phyloP scores from a whole-genome alignment of 176 grass and related monocot genomes.

The Melocanna baccifera region DNA sequence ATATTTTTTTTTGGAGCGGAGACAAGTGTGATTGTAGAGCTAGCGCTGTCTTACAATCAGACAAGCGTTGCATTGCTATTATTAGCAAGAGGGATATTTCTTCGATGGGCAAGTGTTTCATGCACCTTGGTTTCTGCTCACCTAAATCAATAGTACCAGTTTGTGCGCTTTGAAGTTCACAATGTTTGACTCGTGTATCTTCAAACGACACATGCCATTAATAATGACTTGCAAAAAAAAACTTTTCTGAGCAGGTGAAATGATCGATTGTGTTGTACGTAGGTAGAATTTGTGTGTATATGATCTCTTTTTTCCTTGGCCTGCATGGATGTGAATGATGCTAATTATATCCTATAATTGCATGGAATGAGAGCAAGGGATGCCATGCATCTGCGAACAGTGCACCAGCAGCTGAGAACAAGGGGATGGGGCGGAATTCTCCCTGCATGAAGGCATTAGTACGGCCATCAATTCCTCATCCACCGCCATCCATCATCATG shows the following conservation, averaged over 20 bases:
- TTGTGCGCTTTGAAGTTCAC: too few species aligned
- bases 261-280: not conserved
- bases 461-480: constrained; percentile 51
- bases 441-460: constrained; percentile 46
- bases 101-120: not conserved
- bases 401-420: not conserved
- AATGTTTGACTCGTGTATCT: too few species aligned
- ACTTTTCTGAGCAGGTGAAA: not conserved
- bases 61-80: not conserved
- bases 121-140: not conserved
- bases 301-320: constrained; percentile 13
- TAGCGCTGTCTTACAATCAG: not conserved
- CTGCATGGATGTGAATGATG: constrained; percentile 45
- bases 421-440: not conserved
- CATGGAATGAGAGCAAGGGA: not conserved
- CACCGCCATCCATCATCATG: constrained; percentile 25
- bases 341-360: constrained; percentile 21
- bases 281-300: not conserved
- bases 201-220: not conserved
- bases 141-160: not conserved
- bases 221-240: not conserved
- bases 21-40: not conserved
- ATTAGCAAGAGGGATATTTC: not conserved
- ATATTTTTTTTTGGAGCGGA: constrained; percentile 7
- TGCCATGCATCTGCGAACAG: not conserved